phyloP scores from a whole-genome alignment of 352 stramenopile species.

The Aphanomyces stellatus region DNA sequence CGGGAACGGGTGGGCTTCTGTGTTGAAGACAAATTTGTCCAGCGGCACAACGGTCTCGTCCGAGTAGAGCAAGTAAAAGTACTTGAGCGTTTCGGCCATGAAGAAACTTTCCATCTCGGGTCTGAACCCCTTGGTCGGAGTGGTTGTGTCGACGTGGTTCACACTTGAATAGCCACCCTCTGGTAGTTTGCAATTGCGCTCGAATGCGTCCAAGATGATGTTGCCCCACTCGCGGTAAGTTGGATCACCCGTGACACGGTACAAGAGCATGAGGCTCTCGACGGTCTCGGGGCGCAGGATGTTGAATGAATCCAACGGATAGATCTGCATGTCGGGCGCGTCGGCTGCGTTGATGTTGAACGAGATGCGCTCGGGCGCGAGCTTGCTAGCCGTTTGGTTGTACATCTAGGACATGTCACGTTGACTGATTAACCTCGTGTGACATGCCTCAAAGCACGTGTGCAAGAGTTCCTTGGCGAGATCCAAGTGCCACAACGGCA shows the following conservation, averaged over 20 bases:
- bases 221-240: constrained; percentile 73
- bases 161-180: constrained; percentile 60
- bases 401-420: constrained; percentile 57
- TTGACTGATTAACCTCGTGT: not conserved
- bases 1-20: constrained; percentile 70
- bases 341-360: constrained; percentile 32
- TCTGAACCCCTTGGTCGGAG: constrained; percentile 20
- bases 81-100: constrained; percentile 88
- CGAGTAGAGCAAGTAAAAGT: constrained; percentile 84
- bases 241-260: constrained; percentile 69
- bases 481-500: constrained; percentile 42
- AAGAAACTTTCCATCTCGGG: constrained; percentile 85
- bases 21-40: constrained; percentile 80
- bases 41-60: constrained; percentile 56
- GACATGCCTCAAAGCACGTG: constrained; percentile 52
- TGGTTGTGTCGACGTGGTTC: constrained; percentile 33
- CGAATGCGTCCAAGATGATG: constrained; percentile 67
- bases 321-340: constrained; percentile 15
- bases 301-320: constrained; percentile 41
- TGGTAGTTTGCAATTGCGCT: constrained; percentile 44
- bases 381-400: constrained; percentile 31
- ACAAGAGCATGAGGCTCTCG: constrained; percentile 85
- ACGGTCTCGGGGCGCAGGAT: constrained; percentile 79
- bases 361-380: constrained; percentile 63
- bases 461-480: constrained; percentile 61